A percentile compares a stretch with the other conserved stretches of the same genome.
Conservation (phyloP, 2,329 filamentous ascomycete genomes). For the Juglanconis juglandina region DNA sequence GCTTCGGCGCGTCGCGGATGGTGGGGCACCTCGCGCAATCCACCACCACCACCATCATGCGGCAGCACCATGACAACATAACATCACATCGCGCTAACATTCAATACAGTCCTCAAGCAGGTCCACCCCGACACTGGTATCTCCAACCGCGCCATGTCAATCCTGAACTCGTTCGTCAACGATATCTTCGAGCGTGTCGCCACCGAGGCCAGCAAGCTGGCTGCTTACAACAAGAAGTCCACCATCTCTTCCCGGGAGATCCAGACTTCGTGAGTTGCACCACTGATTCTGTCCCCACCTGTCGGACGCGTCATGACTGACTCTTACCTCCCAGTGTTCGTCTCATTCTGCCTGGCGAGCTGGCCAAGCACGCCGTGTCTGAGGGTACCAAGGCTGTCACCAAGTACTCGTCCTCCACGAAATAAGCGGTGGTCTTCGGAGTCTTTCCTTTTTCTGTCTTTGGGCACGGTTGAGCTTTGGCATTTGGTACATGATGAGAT, state of each 20-base stretch:
- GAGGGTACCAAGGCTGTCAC: slow-evolving; percentile 99
- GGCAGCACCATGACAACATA: not conserved
- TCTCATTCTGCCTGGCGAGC: slow-evolving; percentile 95
- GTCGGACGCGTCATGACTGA: not conserved
- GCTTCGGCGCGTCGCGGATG: not conserved
- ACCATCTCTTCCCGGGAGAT: slow-evolving; percentile 99
- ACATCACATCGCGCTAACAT: slow-evolving; percentile 28
- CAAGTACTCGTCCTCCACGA: slow-evolving; percentile 99
- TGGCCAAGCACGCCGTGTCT: slow-evolving; percentile 98
- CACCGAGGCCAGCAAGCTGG: slow-evolving; percentile 97
- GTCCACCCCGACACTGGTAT: slow-evolving; percentile 99
- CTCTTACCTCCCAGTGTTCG: slow-evolving; percentile 58
- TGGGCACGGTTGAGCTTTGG: slow-evolving; percentile 51
- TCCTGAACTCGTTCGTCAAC: slow-evolving; percentile 99
- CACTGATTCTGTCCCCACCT: slow-evolving; percentile 45
- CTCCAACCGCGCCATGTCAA: slow-evolving; percentile 99
- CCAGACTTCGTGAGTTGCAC: slow-evolving; percentile 74
- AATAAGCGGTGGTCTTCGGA: slow-evolving; percentile 63
- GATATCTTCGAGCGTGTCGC: slow-evolving; percentile 99
- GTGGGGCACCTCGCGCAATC: not conserved
- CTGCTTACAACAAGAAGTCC: slow-evolving; percentile 99
- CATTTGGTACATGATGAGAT: slow-evolving; percentile 58
- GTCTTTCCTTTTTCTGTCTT: slow-evolving; percentile 53
- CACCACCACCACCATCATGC: not conserved
- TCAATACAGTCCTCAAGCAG: slow-evolving; percentile 86